Evolutionary conservation across 2,329 filamentous ascomycete species (phyloP).

Genomic region (Penicillium sp.): DNA sequence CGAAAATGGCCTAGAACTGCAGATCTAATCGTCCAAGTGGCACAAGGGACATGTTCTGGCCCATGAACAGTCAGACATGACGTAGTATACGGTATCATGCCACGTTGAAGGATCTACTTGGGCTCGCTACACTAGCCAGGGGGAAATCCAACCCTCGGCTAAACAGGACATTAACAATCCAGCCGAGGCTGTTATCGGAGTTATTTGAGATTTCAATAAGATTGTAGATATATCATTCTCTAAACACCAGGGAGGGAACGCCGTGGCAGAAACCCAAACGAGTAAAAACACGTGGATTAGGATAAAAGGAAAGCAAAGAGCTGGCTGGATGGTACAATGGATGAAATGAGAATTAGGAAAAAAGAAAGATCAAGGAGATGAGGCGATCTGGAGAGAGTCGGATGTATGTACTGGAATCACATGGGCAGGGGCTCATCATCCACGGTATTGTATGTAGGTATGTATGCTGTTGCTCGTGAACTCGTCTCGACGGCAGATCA

Average conservation of each 20-base stretch:
- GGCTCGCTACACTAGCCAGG: background rate
- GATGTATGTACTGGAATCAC: slow-evolving; percentile 8
- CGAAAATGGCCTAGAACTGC: background rate
- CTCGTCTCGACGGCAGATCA: slow-evolving; percentile 2
- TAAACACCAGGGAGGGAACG: background rate
- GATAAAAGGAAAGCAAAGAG: background rate
- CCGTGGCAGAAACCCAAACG: background rate
- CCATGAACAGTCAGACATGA: background rate
- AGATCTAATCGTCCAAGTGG: background rate
- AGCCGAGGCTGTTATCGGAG: background rate
- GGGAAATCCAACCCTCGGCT: background rate
- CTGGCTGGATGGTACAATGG: slow-evolving; percentile 5
- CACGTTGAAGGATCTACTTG: background rate
- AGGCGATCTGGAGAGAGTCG: background rate
- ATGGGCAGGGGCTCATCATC: background rate
- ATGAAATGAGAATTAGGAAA: slow-evolving; percentile 1
- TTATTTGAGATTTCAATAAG: background rate
- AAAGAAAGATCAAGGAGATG: background rate
- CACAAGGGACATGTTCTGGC: background rate
- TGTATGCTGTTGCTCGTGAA: slow-evolving; percentile 9
- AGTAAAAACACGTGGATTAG: slow-evolving; percentile 4
- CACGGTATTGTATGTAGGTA: slow-evolving; percentile 4
- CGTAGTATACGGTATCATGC: background rate
- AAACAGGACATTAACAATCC: background rate
- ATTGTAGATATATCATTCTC: background rate